Conservation (phyloP, 164 flowering plant species). For the grape (Vitis vinifera) region ASM3070453v1 NC_081819.1:21876501-21877000, state of each 20-base stretch:
- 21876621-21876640: conserved; percentile 53
- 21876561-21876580: conserved; percentile 43
- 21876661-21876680: conserved; percentile 37
- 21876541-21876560: conserved; percentile 39
- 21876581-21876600: conserved; percentile 49
- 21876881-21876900: conserved; percentile 32
- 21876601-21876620: conserved; percentile 51
- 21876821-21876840: conserved; percentile 23
- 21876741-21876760: not conserved
- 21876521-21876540: conserved; percentile 37
- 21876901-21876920: not conserved
- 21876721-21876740: conserved; percentile 31
- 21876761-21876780: conserved; percentile 2
- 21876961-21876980: not conserved
- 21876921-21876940: not conserved
- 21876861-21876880: conserved; percentile 43
- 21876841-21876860: conserved; percentile 30
- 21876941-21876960: not conserved
- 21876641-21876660: conserved; percentile 61
- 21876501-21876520: conserved; percentile 48
- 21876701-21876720: conserved; percentile 23
- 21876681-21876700: conserved; percentile 22
- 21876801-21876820: conserved; percentile 12
- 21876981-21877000: not conserved
- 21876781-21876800: conserved; percentile 18